Evolutionary conservation across 2,329 filamentous ascomycete species (phyloP).

Genomic region (Thelonectria olida): DNA sequence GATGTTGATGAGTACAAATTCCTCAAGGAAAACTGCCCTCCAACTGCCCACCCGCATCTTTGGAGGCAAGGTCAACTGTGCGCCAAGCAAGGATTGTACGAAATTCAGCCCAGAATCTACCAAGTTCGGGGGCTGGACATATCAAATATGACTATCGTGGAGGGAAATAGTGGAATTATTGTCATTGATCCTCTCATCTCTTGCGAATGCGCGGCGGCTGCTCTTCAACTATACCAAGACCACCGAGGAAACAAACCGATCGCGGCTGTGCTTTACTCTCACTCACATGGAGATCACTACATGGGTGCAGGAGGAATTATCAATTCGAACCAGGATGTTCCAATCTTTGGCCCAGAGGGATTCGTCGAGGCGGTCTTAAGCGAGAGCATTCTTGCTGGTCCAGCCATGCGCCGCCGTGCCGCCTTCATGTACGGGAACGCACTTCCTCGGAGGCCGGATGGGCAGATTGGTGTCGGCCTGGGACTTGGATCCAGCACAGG

Average conservation of each 20-base stretch:
- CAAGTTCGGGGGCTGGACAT: constrained; percentile 4
- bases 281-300: constrained; percentile 15
- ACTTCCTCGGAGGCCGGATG: constrained; percentile 39
- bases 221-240: constrained; percentile 1
- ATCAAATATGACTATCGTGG: constrained; percentile 11
- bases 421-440: constrained; percentile 52
- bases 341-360: constrained; percentile 47
- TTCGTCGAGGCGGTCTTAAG: constrained; percentile 50
- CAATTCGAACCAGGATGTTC: not conserved
- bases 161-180: constrained; percentile 7
- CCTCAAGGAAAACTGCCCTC: not conserved
- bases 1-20: constrained; percentile 3
- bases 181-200: constrained; percentile 14
- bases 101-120: constrained; percentile 6
- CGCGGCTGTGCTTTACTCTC: constrained; percentile 7
- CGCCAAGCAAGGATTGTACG: constrained; percentile 6
- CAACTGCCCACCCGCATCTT: constrained; percentile 1
- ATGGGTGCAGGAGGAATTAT: constrained; percentile 6
- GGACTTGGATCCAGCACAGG: constrained; percentile 43
- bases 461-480: constrained; percentile 50
- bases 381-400: constrained; percentile 51
- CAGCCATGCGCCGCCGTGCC: constrained; percentile 49
- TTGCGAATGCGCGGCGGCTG: constrained; percentile 8
- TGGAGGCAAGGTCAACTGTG: constrained; percentile 10
- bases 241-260: not conserved